A percentile compares a stretch with the other conserved stretches of the same genome.
These are phyloP conservation scores for Podospora tetraspora DNA, from an alignment of 495 filamentous ascomycete species.

Conservation along the genomic window DNA sequence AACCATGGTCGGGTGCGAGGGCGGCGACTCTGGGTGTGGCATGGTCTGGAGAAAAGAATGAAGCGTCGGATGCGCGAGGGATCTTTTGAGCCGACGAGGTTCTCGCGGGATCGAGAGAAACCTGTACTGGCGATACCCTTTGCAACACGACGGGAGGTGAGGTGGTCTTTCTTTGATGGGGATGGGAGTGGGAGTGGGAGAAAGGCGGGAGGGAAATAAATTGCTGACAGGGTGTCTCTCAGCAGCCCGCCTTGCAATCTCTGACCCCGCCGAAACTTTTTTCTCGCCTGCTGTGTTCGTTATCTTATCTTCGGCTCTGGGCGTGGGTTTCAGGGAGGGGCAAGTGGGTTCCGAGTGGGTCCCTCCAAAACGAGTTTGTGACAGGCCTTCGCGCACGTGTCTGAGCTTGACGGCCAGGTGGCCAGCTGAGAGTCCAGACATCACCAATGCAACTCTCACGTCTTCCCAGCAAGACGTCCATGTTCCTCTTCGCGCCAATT, in stretches of 20 bases:
- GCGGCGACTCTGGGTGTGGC: conserved; percentile 23
- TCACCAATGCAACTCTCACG: too few relatives aligned
- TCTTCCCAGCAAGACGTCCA: too few relatives aligned
- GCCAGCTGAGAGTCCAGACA: neutral
- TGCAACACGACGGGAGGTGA: conserved; percentile 2
- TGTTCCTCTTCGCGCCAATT: too few relatives aligned
- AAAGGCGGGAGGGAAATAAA: conserved; percentile 1
- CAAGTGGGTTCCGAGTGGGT: neutral
- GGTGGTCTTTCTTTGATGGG: conserved; percentile 2
- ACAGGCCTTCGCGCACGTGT: neutral
- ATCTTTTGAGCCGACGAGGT: neutral
- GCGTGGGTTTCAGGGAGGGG: conserved; percentile 1
- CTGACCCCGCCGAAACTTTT: conserved; percentile 11
- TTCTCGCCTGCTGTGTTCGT: conserved; percentile 2
- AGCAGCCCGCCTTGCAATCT: neutral
- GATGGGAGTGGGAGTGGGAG: conserved; percentile 1
- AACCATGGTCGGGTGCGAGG: conserved; percentile 21
- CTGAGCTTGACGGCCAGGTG: neutral
- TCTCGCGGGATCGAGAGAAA: conserved; percentile 12
- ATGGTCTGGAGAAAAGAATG: conserved; percentile 10
- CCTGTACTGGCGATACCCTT: conserved; percentile 17
- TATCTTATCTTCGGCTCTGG: conserved; percentile 13
- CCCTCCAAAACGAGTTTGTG: neutral
- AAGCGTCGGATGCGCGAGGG: conserved; percentile 2
- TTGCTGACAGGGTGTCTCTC: conserved; percentile 10